Base-by-base conservation (phyloP, 2,329 filamentous ascomycete genomes). In the Mycosphaerella sp. region DNA sequence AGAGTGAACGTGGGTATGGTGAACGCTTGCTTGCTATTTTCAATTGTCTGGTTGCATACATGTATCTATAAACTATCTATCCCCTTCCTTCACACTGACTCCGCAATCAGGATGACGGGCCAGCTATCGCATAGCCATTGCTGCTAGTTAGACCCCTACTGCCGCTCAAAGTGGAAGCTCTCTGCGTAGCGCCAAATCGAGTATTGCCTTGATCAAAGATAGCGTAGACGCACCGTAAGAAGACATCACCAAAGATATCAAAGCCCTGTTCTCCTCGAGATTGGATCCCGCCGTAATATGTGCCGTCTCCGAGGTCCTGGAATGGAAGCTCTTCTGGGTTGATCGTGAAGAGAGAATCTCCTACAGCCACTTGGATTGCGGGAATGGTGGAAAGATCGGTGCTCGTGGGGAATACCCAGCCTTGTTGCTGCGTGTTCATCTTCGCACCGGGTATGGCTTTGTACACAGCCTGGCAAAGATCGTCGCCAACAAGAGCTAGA, bases 221-320 rank as follows among this genome's bases (percentile, higher is more conserved):
- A 49, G 78, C 80, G 62, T 86, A 86, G 44, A 84, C 71, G 16
- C 74, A 78, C 71, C 83, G 84, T 65, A 86, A 66, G 63, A 83
- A 84, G 1, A 76, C 76, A 59, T 80, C 80, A 4, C 82, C 83
- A 7, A 84, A 69, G 44, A 86, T 83, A 62, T 85, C 81, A 59
- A 85, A 81, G 4, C 70, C 62, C 63, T 78, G 70, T 46, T 70
- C 66, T 4, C 82, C 82, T 41, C 80, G 75, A 44, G 77, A 81
- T 70, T 87, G 82, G 27, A 86, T 79, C 2, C 80, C 81, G 3
- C 82, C 83, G 62, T 82, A 86, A 62, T 77, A 75, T 62, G 75
- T 76, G 3, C 75, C 77, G 46, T 75, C 71, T 13, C 76, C 76
- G 0, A 75, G 75, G 47, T 76, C 71, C 2, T 79, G 75, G 58